Base-by-base conservation (phyloP, 1,284 basidiomycete species). In the Cryptococcus sp. region DNA sequence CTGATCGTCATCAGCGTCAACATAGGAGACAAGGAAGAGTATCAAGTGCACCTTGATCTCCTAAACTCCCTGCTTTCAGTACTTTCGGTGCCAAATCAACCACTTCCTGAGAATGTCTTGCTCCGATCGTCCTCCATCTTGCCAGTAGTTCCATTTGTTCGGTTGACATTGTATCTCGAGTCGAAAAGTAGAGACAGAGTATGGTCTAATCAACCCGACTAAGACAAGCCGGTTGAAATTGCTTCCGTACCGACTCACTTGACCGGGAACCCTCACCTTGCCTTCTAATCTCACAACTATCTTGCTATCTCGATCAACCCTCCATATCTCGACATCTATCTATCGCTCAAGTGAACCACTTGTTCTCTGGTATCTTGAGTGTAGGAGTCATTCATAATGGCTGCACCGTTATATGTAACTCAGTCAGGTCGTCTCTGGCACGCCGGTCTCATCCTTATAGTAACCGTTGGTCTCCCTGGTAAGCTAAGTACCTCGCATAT, bases 371-470 rank as follows among this genome's bases (percentile, higher is more conserved):
- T 23, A 23, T 23, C 23, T 23, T 23, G 23, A 23, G 23, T 23
- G 23, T 23, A 23, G 23, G 23, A 23, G 23, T 23, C 23, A 23
- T 23, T 23, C 23, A 34, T 8, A 23, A 92, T 93, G 90, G 89
- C 88, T 13, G 90, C 89, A 33, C 90, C 90, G 4, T 77, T 93
- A 38, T 93, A 92, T 72, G 90, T 84, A 6, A 94, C 90, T 10
- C 76, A 79, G 46, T 80, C 79, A 3, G 81, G 80, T 47, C 82
- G 92, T 32, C 85, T 96, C 46, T 96, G 88, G 78, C 92, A 96
- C 77, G 92, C 92, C 8, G 94, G 93, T 68, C 91, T 96, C 76
- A 95, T 97, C 69, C 81, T 96, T 14, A 88, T 97, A 53, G 81
- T 92, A 56, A 90, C 92, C 11, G 88, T 97, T 58, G 94, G 93